These are phyloP conservation scores for Suhomyces taliae DNA, from an alignment of 1,139 yeast species.

Conservation along the genomic window DNA sequence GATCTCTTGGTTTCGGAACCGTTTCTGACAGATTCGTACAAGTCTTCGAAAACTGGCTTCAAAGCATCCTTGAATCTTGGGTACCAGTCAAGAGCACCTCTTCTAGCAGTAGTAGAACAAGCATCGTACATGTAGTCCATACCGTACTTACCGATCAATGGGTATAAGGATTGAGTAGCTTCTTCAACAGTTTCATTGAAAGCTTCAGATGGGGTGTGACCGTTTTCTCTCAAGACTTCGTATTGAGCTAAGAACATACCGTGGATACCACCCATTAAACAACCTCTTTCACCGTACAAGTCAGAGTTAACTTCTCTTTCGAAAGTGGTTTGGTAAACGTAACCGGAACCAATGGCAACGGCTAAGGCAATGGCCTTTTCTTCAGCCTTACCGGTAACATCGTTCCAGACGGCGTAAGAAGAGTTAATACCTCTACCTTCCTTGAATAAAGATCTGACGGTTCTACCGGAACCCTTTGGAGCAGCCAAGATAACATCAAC, in stretches of 20 bases:
- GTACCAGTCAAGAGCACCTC: slow-evolving; percentile 99
- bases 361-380: slow-evolving; percentile 99
- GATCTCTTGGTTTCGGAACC: slow-evolving; percentile 98
- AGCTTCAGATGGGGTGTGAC: slow-evolving; percentile 99
- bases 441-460: slow-evolving; percentile 98
- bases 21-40: slow-evolving; percentile 92
- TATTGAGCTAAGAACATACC: slow-evolving; percentile 99
- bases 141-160: slow-evolving; percentile 98
- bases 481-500: slow-evolving; percentile 98
- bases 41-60: slow-evolving; percentile 96
- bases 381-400: slow-evolving; percentile 98
- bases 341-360: slow-evolving; percentile 99
- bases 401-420: slow-evolving; percentile 99
- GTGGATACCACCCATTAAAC: slow-evolving; percentile 99
- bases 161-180: slow-evolving; percentile 99
- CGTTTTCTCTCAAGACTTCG: slow-evolving; percentile 99
- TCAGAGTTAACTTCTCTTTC: slow-evolving; percentile 99
- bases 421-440: slow-evolving; percentile 99
- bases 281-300: slow-evolving; percentile 99
- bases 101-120: slow-evolving; percentile 99
- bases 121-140: slow-evolving; percentile 99
- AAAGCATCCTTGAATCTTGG: slow-evolving; percentile 98
- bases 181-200: slow-evolving; percentile 99
- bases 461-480: slow-evolving; percentile 99
- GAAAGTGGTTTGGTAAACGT: slow-evolving; percentile 98